Evolutionary conservation across 768 basidiomycete genomes (phyloP).

Genomic region (Agrocybe chaxingu): DNA sequence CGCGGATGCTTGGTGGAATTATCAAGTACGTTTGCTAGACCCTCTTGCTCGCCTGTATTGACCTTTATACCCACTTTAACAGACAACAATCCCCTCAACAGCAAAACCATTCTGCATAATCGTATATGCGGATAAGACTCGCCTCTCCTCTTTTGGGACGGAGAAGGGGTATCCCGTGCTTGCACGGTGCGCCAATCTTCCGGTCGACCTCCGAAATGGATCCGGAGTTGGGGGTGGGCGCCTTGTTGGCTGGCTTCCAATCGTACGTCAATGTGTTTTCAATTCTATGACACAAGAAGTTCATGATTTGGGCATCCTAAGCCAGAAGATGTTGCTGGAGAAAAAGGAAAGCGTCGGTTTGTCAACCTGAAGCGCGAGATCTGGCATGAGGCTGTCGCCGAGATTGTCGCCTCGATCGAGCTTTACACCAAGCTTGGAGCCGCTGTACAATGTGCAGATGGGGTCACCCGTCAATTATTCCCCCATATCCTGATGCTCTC

Average conservation of each 20-base stretch:
- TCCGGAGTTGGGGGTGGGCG: slow-evolving; percentile 27
- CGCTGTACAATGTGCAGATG: slow-evolving; percentile 7
- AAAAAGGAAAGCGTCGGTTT: slow-evolving; percentile 26
- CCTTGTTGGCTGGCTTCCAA: slow-evolving; percentile 34
- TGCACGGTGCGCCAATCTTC: slow-evolving; percentile 27
- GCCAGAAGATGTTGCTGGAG: slow-evolving; percentile 26
- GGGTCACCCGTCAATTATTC: slow-evolving; percentile 19
- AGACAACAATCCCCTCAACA: slow-evolving; percentile 16
- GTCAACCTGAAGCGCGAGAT: slow-evolving; percentile 29
- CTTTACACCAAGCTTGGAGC: too few species aligned
- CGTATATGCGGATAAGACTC: slow-evolving; percentile 30
- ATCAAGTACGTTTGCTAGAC: slow-evolving; percentile 24
- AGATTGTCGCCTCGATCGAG: slow-evolving; percentile 24
- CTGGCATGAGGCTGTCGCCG: slow-evolving; percentile 31
- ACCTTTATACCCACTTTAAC: neutral
- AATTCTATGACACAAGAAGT: neutral
- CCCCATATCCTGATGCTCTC: slow-evolving; percentile 31
- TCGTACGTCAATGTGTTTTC: slow-evolving; percentile 21
- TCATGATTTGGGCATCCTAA: slow-evolving; percentile 6
- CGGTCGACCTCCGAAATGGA: slow-evolving; percentile 27
- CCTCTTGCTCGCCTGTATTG: slow-evolving; percentile 1
- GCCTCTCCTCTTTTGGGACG: too few species aligned
- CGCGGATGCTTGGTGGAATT: slow-evolving; percentile 30
- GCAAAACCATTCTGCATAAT: slow-evolving; percentile 27
- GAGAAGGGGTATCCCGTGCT: too few species aligned